Conservation (phyloP, 179 eudicot species). For the Pouteria campechiana region DNA sequence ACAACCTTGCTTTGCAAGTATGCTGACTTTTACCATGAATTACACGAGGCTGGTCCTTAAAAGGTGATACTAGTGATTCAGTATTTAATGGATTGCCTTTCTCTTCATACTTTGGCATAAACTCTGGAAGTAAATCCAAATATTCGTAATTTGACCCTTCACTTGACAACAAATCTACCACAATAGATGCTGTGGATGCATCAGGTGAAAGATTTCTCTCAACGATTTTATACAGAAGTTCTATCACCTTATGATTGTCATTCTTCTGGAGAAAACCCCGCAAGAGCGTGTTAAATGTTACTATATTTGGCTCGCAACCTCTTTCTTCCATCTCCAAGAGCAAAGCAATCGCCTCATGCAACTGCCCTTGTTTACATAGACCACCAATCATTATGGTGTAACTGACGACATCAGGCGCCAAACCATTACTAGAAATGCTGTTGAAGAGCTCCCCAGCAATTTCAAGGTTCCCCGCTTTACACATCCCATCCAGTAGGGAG, state of each 20-base stretch:
- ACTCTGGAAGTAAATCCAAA: constrained; percentile 27
- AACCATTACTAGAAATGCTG: constrained; percentile 13
- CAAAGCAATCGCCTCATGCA: constrained; percentile 22
- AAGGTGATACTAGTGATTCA: no score
- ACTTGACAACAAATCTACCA: constrained; percentile 26
- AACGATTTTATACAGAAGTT: constrained; percentile 33
- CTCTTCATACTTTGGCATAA: constrained; percentile 4
- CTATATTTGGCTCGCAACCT: constrained; percentile 35
- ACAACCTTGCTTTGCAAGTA: no score
- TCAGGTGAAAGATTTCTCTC: constrained; percentile 25
- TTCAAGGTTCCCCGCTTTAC: constrained; percentile 29
- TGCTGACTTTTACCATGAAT: no score
- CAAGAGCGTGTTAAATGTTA: constrained; percentile 28
- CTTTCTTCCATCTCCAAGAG: constrained; percentile 31
- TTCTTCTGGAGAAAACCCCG: constrained; percentile 16
- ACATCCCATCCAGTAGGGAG: constrained; percentile 30
- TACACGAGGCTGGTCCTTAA: no score
- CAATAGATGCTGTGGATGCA: constrained; percentile 19
- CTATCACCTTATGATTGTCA: constrained; percentile 22
- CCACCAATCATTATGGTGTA: constrained; percentile 36
- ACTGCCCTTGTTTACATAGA: constrained; percentile 19
- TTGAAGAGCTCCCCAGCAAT: constrained; percentile 26
- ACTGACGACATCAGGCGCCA: constrained; percentile 21
- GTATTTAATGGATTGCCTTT: no score
- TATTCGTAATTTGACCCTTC: constrained; percentile 17